Conservation (phyloP, 768 basidiomycete genomes). For the Termitomyces sp. region DNA sequence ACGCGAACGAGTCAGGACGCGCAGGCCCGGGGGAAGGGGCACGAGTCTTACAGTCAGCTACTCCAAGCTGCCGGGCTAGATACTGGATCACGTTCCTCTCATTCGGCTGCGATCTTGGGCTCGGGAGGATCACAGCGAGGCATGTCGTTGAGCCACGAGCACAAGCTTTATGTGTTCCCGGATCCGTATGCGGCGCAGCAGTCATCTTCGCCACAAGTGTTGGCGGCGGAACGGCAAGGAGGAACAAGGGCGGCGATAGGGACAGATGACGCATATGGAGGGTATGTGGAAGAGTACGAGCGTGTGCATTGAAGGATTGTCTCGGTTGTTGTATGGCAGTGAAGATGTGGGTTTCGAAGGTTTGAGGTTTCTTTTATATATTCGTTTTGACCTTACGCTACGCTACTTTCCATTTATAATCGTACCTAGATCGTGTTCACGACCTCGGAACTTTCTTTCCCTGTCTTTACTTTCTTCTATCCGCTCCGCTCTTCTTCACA, state of each 20-base stretch:
- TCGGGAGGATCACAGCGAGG: conserved; percentile 11
- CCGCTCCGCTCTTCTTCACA: neutral
- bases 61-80: conserved; percentile 20
- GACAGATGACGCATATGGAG: conserved; percentile 28
- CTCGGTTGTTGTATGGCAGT: neutral
- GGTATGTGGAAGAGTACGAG: conserved; percentile 16
- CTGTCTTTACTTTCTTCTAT: no score
- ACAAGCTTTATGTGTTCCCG: neutral
- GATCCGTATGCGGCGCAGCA: neutral
- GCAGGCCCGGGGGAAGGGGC: neutral
- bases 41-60: conserved; percentile 1
- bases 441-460: neutral
- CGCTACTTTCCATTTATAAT: neutral
- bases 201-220: neutral
- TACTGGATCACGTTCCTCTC: neutral
- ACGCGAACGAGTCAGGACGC: neutral
- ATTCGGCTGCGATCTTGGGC: neutral
- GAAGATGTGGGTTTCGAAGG: neutral
- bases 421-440: neutral
- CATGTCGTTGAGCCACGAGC: conserved; percentile 12
- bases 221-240: neutral
- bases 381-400: no score
- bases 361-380: neutral
- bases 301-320: neutral
- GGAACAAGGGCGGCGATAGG: conserved; percentile 10